Base-by-base conservation (phyloP, 306 rosid genomes). In the Rubus idaeus region DNA sequence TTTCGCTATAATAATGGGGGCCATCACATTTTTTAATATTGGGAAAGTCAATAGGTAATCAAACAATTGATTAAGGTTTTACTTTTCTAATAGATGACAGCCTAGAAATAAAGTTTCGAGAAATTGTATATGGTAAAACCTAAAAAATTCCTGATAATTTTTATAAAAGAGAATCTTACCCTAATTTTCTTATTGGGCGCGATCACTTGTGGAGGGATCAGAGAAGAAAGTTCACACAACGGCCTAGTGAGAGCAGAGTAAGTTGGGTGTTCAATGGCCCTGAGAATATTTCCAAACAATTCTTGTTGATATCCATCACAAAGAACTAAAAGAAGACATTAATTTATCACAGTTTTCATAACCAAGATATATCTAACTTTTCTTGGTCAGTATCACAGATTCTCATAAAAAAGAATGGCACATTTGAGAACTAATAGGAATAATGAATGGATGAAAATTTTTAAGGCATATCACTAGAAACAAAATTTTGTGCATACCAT, bases 171-270 rank as follows among this genome's bases (percentile, higher is more conserved):
- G 69, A 74, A 14, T 62, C 96, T 69, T 91, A 96, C 99, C 96
- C 99, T 85, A 74, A 96, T 86, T 86, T 96, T 96, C 86, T 96
- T 96, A 88, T 84, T 91, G 52, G 97, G 94, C 75, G 99, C 96
- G 74, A 96, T 90, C 58, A 79, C 89, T 12, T 91, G 89, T 16
- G 99, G 94, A 83, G 99, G 99, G 82, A 96, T 82, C 71, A 96
- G 94, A 46, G 99, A 84, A 40, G 98, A 88, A 74, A 96, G 94
- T 79, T 96, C 99, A 68, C 97, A 96, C 80, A 96, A 86, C 3
- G 99, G 98, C 90, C 98, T 90, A 49, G 98, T 94, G 82, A 94
- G 91, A 85, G 98, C 98, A 70, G 98, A 94, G 88, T 91, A 91
- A 52, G 98, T 91, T 77, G 98, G 98, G 78, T 96, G 99, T 81